These are phyloP conservation scores for Chrysanthemum seticuspe DNA, from an alignment of 129 eudicot species.

Conservation along the genomic window DNA sequence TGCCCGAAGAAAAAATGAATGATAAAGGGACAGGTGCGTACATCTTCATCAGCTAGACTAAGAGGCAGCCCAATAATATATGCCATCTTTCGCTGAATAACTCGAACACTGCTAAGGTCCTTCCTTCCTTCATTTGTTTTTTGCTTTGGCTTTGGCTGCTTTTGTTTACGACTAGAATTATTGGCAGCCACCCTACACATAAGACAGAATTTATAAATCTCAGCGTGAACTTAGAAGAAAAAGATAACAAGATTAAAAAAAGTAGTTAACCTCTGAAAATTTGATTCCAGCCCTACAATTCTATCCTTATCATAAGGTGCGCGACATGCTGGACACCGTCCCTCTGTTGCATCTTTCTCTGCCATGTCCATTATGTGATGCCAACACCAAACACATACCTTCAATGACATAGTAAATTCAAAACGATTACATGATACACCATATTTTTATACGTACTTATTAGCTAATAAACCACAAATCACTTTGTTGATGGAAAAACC, in stretches of 20 bases:
- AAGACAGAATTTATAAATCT: slow-evolving; percentile 11
- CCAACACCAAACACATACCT: slow-evolving; percentile 93
- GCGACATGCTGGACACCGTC: slow-evolving; percentile 83
- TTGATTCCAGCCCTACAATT: slow-evolving; percentile 59
- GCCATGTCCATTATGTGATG: slow-evolving; percentile 86
- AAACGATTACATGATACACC: background rate
- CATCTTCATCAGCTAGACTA: slow-evolving; percentile 75
- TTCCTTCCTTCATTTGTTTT: slow-evolving; percentile 57
- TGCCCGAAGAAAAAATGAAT: background rate
- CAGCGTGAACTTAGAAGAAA: background rate
- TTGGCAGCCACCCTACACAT: slow-evolving; percentile 43
- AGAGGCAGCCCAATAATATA: slow-evolving; percentile 76
- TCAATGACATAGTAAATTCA: slow-evolving; percentile 5
- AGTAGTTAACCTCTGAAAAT: slow-evolving; percentile 53
- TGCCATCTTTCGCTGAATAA: slow-evolving; percentile 77
- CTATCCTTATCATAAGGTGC: slow-evolving; percentile 65
- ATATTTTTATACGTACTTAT: background rate
- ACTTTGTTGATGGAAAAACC: background rate
- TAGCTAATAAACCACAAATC: background rate
- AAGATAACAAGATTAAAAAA: slow-evolving; percentile 8
- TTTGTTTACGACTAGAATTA: slow-evolving; percentile 48
- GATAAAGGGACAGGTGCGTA: slow-evolving; percentile 26
- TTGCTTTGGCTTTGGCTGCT: slow-evolving; percentile 62
- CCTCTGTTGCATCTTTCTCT: slow-evolving; percentile 69
- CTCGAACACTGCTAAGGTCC: slow-evolving; percentile 68